Evolutionary conservation across 1,139 yeast species (phyloP).

Genomic region (Trichomonascaceae sp.): DNA sequence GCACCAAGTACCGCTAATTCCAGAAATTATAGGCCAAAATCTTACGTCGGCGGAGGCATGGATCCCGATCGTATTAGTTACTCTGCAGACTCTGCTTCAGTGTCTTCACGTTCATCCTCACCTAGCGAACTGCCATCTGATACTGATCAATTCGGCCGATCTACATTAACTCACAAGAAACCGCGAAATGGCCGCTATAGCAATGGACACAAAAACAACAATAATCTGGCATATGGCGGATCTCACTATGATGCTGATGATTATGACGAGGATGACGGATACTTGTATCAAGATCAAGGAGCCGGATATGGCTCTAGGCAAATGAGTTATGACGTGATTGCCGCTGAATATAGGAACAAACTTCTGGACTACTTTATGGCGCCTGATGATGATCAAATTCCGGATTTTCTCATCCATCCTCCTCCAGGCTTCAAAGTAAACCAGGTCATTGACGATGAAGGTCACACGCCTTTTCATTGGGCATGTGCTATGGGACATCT

Average conservation of each 20-base stretch:
- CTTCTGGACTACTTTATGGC: conserved; percentile 56
- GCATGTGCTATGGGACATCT: conserved; percentile 88
- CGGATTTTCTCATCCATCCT: conserved; percentile 64
- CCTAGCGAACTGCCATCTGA: conserved; percentile 32
- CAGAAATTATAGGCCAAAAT: background rate
- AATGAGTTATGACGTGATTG: conserved; percentile 20
- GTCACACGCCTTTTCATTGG: conserved; percentile 96
- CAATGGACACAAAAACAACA: background rate
- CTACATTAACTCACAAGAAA: background rate
- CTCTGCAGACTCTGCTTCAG: conserved; percentile 28
- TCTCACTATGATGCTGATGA: conserved; percentile 4
- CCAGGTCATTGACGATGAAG: conserved; percentile 88
- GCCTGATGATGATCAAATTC: conserved; percentile 68
- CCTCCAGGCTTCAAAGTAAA: conserved; percentile 79
- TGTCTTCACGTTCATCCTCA: conserved; percentile 31
- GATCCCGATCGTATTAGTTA: conserved; percentile 13
- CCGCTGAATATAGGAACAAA: conserved; percentile 39
- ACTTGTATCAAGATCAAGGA: conserved; percentile 1
- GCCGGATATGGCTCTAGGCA: background rate
- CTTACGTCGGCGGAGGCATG: conserved; percentile 13
- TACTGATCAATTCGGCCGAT: conserved; percentile 18
- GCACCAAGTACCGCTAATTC: background rate
- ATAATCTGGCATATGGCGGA: background rate
- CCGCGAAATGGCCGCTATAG: conserved; percentile 1
- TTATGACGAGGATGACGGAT: conserved; percentile 9